These are phyloP conservation scores for Coemansia sp. DNA, from an alignment of 192 early-diverging fungal genomes.

Conservation along the genomic window DNA sequence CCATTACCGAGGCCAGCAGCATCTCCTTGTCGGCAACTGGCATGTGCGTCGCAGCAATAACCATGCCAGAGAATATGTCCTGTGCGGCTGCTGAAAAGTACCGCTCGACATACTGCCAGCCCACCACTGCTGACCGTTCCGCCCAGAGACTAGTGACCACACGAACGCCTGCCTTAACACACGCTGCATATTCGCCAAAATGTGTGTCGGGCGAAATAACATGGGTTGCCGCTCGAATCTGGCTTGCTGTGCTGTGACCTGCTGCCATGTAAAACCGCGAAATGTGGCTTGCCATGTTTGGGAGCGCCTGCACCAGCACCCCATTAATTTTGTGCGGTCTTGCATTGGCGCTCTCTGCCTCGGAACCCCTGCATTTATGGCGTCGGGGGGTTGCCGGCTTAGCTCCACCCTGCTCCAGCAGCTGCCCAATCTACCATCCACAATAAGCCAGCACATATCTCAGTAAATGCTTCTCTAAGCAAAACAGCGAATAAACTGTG, in stretches of 20 bases:
- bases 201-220: constrained; percentile 41
- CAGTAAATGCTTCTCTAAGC: background rate
- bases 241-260: background rate
- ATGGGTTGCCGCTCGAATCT: constrained; percentile 25
- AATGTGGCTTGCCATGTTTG: constrained; percentile 42
- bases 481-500: background rate
- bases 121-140: constrained; percentile 24
- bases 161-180: constrained; percentile 24
- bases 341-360: background rate
- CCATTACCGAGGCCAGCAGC: constrained; percentile 44
- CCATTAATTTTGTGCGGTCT: constrained; percentile 32
- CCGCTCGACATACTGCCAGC: constrained; percentile 39
- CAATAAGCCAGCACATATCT: background rate
- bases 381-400: constrained; percentile 26
- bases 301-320: constrained; percentile 29
- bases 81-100: constrained; percentile 34
- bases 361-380: constrained; percentile 3
- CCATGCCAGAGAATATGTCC: constrained; percentile 51
- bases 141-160: constrained; percentile 49
- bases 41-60: constrained; percentile 39
- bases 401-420: constrained; percentile 32
- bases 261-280: constrained; percentile 31
- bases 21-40: constrained; percentile 39
- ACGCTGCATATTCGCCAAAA: constrained; percentile 47
- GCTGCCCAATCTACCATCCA: constrained; percentile 26